Conservation (phyloP, 192 early-diverging fungal species). For the Phycomyces nitens region DNA sequence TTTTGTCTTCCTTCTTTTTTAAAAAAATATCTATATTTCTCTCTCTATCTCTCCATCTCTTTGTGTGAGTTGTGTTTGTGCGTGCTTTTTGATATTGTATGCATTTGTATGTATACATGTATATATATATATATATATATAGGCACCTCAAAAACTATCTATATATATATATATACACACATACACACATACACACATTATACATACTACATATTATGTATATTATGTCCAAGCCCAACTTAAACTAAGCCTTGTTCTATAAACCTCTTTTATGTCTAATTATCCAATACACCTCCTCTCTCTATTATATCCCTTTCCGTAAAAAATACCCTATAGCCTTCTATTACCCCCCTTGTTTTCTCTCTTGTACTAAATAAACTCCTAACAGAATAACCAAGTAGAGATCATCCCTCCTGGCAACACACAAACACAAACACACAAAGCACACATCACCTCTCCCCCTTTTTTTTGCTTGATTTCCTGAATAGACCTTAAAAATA, state of each 20-base stretch:
- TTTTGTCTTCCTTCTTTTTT: neutral
- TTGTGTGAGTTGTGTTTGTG: no score
- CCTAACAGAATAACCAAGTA: neutral
- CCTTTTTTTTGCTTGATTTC: neutral
- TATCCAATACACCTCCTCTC: no score
- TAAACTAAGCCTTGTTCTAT: no score
- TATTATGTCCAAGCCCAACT: no score
- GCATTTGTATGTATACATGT: no score
- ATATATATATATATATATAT: neutral
- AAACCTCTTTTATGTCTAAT: no score
- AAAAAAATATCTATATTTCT: no score
- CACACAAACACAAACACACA: neutral
- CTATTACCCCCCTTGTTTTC: neutral
- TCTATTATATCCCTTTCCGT: neutral
- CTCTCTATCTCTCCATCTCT: no score
- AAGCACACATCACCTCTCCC: no score
- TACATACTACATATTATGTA: neutral
- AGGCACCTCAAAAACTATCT: neutral
- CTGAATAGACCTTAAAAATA: neutral
- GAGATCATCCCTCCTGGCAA: slow-evolving; percentile 4
- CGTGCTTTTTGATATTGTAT: neutral
- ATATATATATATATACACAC: neutral
- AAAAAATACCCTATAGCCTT: neutral
- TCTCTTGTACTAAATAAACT: neutral
- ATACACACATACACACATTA: neutral